phyloP scores from a whole-genome alignment of 179 eudicot species.

The Dionaea muscipula region DNA sequence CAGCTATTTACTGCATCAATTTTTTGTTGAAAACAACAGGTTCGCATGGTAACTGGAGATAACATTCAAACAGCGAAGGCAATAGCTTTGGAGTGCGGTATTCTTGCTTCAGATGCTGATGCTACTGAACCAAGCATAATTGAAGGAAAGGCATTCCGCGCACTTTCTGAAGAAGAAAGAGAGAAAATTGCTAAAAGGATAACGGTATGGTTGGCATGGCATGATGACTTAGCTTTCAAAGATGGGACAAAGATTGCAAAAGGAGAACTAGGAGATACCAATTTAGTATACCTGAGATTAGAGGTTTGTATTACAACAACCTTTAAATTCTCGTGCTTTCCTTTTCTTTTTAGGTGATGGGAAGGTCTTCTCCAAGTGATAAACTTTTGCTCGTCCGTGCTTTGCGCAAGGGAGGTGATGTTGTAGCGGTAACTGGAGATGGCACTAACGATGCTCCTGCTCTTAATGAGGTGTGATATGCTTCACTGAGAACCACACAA shows the following conservation, averaged over 20 bases:
- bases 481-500: not conserved
- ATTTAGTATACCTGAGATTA: not conserved
- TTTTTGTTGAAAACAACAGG: constrained; percentile 27
- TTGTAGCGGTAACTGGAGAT: constrained; percentile 96
- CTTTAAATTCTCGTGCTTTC: constrained; percentile 6
- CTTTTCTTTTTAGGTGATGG: constrained; percentile 70
- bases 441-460: constrained; percentile 99
- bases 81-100: constrained; percentile 81
- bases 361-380: constrained; percentile 91
- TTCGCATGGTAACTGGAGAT: constrained; percentile 96
- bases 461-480: constrained; percentile 65
- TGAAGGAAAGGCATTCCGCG: constrained; percentile 71
- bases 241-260: too few relatives aligned
- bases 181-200: constrained; percentile 46
- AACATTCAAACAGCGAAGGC: constrained; percentile 93
- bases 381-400: constrained; percentile 86
- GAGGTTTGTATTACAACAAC: not conserved
- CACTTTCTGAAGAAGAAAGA: constrained; percentile 60
- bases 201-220: constrained; percentile 28
- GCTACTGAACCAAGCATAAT: constrained; percentile 42
- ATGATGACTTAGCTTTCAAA: too few relatives aligned
- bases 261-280: too few relatives aligned
- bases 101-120: constrained; percentile 47
- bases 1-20: not conserved
- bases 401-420: constrained; percentile 63